Evolutionary conservation across 768 basidiomycete species (phyloP).

Genomic region (Lactarius hatsudake): DNA sequence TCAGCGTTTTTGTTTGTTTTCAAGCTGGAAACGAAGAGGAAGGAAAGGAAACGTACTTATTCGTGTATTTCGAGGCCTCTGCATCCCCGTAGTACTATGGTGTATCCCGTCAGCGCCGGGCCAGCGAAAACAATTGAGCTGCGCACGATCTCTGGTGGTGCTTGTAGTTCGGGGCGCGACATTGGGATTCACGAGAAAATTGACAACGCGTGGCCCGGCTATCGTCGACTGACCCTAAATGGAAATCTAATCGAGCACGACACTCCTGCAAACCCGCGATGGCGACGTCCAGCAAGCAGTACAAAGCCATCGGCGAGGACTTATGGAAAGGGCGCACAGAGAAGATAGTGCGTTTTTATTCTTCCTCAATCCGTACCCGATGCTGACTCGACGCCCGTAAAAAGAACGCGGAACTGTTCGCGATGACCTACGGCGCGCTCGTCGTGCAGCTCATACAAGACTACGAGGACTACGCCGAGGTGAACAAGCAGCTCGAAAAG

Average conservation of each 20-base stretch:
- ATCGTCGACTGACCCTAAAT: neutral
- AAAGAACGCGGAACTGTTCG: constrained; percentile 96
- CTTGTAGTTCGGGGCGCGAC: constrained; percentile 61
- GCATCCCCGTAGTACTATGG: constrained; percentile 91
- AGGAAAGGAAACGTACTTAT: constrained; percentile 55
- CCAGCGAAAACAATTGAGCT: neutral
- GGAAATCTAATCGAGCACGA: neutral
- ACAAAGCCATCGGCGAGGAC: constrained; percentile 89
- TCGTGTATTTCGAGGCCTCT: constrained; percentile 95
- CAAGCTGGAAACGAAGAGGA: neutral
- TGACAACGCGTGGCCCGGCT: neutral
- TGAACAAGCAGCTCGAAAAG: constrained; percentile 96
- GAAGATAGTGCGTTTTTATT: constrained; percentile 73
- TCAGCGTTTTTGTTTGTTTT: neutral
- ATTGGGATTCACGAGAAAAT: constrained; percentile 32
- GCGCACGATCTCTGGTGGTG: constrained; percentile 72
- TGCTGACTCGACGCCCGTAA: constrained; percentile 30
- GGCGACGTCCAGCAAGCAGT: constrained; percentile 77
- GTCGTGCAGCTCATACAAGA: constrained; percentile 99
- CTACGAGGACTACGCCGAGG: constrained; percentile 95
- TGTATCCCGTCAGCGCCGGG: neutral
- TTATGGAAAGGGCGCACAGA: constrained; percentile 93
- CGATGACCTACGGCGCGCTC: constrained; percentile 93
- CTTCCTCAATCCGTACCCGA: neutral
- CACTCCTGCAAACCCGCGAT: constrained; percentile 36